Conservation (phyloP, 306 rosid genomes). For the Gastrolobium bilobum region DNA sequence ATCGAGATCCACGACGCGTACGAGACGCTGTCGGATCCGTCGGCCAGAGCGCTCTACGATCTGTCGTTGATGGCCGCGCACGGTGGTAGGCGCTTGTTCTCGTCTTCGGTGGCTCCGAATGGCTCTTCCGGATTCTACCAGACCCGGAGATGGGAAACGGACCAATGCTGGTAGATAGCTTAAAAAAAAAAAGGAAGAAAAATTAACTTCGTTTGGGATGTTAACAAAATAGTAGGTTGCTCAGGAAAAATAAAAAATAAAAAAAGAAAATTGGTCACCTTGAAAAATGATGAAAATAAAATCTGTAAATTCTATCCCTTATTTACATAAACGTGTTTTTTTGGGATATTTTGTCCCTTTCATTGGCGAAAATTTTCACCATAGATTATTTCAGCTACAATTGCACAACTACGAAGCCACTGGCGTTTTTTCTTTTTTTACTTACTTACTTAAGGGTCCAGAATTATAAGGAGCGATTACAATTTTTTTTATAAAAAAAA, state of each 20-base stretch:
- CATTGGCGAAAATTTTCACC: too few relatives aligned
- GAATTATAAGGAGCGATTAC: too few relatives aligned
- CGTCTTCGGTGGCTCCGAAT: slow-evolving; percentile 24
- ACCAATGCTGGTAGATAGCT: slow-evolving; percentile 81
- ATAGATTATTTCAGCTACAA: too few relatives aligned
- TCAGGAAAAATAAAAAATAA: background rate
- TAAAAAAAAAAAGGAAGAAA: background rate
- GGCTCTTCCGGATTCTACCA: slow-evolving; percentile 51
- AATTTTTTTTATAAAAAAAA: too few relatives aligned
- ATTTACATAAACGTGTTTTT: too few relatives aligned
- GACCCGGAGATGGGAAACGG: slow-evolving; percentile 87
- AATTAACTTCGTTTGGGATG: background rate
- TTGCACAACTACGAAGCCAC: too few relatives aligned
- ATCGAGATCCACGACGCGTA: slow-evolving; percentile 80
- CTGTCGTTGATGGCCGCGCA: slow-evolving; percentile 52
- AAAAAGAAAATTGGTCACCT: background rate
- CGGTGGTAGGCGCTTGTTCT: slow-evolving; percentile 13
- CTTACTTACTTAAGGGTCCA: too few relatives aligned
- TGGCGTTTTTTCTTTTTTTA: too few relatives aligned
- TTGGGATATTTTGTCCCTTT: too few relatives aligned
- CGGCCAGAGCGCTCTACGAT: slow-evolving; percentile 72
- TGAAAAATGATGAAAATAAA: too few relatives aligned
- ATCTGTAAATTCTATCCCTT: too few relatives aligned
- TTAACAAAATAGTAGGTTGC: background rate
- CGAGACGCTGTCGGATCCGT: slow-evolving; percentile 80